Conservation (phyloP, 306 rosid genomes). For the Sesbania bispinosa region DNA sequence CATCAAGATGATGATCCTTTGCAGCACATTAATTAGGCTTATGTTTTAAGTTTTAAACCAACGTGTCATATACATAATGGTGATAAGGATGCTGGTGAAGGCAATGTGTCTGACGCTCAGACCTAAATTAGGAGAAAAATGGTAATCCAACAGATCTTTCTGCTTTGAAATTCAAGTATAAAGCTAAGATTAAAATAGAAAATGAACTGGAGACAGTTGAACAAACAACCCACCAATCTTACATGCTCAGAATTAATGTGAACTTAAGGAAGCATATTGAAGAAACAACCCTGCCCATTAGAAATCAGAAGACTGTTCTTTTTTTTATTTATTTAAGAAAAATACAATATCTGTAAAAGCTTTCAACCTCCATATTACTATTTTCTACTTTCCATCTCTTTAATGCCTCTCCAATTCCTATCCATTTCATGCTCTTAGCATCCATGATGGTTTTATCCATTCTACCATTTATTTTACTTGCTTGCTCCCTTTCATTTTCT, state of each 20-base stretch:
- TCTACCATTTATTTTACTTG: conserved; percentile 21
- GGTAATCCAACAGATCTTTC: conserved; percentile 5
- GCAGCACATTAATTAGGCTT: conserved; percentile 3
- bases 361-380: conserved; percentile 39
- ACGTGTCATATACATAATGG: neutral
- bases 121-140: neutral
- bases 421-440: conserved; percentile 28
- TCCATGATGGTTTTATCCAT: conserved; percentile 30
- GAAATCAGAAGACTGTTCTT: neutral
- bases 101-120: neutral
- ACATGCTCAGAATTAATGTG: neutral
- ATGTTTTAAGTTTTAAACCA: neutral
- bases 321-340: neutral
- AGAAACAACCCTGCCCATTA: neutral
- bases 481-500: conserved; percentile 26
- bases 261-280: neutral
- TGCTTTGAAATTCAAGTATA: neutral
- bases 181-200: neutral
- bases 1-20: conserved; percentile 3
- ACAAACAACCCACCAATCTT: neutral
- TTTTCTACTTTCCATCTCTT: conserved; percentile 47
- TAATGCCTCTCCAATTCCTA: conserved; percentile 39
- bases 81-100: conserved; percentile 19
- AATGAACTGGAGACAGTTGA: neutral
- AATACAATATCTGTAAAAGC: conserved; percentile 41